Evolutionary conservation across 2,329 filamentous ascomycete species (phyloP).

Genomic region (Aspergillus pseudonomiae): DNA sequence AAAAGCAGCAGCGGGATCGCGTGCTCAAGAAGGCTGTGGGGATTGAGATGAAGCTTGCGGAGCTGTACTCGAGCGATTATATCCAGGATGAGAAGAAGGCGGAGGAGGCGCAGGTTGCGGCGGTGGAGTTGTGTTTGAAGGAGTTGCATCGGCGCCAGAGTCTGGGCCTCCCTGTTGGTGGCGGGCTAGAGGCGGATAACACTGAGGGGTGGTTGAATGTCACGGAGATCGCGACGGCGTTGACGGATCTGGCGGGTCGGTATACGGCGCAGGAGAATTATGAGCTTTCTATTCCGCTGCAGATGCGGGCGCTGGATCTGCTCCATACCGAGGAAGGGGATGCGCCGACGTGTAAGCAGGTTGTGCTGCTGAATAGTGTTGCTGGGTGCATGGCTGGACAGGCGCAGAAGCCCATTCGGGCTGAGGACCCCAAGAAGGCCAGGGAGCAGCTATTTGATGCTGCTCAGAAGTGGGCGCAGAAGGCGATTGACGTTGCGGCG

Average conservation of each 20-base stretch:
- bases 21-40: slow-evolving; percentile 74
- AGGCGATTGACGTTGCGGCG: slow-evolving; percentile 69
- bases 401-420: slow-evolving; percentile 32
- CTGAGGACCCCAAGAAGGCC: slow-evolving; percentile 49
- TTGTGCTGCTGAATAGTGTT: slow-evolving; percentile 68
- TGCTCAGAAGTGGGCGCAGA: slow-evolving; percentile 76
- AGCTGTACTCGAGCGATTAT: slow-evolving; percentile 77
- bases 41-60: slow-evolving; percentile 80
- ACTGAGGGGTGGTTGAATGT: slow-evolving; percentile 42
- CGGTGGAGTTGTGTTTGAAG: slow-evolving; percentile 75
- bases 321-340: slow-evolving; percentile 52
- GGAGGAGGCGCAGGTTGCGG: slow-evolving; percentile 75
- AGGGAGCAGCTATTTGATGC: slow-evolving; percentile 67
- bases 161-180: slow-evolving; percentile 67
- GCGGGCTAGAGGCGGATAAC: slow-evolving; percentile 53
- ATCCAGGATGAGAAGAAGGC: slow-evolving; percentile 74
- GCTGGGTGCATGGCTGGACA: slow-evolving; percentile 49
- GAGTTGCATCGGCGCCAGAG: slow-evolving; percentile 71
- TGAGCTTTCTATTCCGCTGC: slow-evolving; percentile 81
- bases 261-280: slow-evolving; percentile 76
- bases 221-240: slow-evolving; percentile 38
- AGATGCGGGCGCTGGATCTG: slow-evolving; percentile 78
- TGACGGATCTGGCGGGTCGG: slow-evolving; percentile 69
- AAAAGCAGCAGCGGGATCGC: slow-evolving; percentile 58
- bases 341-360: slow-evolving; percentile 70